These are phyloP conservation scores for Fusarium dimerum DNA, from an alignment of 2,329 filamentous ascomycete species.

Conservation along the genomic window DNA sequence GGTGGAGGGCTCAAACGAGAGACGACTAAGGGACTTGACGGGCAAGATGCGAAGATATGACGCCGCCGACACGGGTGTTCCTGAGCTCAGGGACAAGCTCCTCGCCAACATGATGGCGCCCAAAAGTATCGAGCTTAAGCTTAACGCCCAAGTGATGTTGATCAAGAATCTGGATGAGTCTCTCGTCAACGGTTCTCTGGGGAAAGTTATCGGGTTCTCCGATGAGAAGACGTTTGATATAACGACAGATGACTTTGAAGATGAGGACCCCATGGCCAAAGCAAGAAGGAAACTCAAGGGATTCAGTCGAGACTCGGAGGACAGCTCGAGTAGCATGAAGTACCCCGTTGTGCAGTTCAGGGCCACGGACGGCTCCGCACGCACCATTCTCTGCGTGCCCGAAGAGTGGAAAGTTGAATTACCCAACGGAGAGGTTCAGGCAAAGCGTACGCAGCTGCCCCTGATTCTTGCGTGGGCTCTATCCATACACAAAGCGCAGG, in stretches of 20 bases:
- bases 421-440: slow-evolving; percentile 92
- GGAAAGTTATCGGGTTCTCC: slow-evolving; percentile 64
- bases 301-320: slow-evolving; percentile 44
- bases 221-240: slow-evolving; percentile 43
- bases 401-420: slow-evolving; percentile 97
- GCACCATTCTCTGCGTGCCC: slow-evolving; percentile 71
- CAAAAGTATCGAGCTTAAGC: slow-evolving; percentile 75
- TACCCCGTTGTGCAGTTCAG: slow-evolving; percentile 87
- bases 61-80: slow-evolving; percentile 77
- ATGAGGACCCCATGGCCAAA: slow-evolving; percentile 45
- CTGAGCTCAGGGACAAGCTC: slow-evolving; percentile 70
- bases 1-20: slow-evolving; percentile 83
- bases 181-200: slow-evolving; percentile 91
- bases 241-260: slow-evolving; percentile 43
- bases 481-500: slow-evolving; percentile 97
- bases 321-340: slow-evolving; percentile 52
- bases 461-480: slow-evolving; percentile 95
- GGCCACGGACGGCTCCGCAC: slow-evolving; percentile 68
- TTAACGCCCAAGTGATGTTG: slow-evolving; percentile 97
- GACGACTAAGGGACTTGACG: slow-evolving; percentile 69
- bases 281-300: slow-evolving; percentile 59
- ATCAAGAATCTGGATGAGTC: slow-evolving; percentile 98
- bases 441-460: slow-evolving; percentile 78
- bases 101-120: slow-evolving; percentile 93
- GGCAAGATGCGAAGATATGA: slow-evolving; percentile 69